These are phyloP conservation scores for Phycomyces blakesleeanus DNA, from an alignment of 192 early-diverging fungal species.

Conservation along the genomic window DNA sequence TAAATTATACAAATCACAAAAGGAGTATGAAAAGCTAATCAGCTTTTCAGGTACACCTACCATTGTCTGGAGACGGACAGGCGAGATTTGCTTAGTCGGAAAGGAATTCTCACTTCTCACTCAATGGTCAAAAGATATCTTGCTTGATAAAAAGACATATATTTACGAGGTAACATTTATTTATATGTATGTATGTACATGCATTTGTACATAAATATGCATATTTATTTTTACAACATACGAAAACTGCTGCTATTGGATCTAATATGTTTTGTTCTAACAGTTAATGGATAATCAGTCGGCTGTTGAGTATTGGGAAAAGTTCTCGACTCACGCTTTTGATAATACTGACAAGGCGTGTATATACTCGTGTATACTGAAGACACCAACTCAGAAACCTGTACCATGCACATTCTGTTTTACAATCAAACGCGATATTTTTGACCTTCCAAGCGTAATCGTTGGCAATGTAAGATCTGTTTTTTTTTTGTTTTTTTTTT, in stretches of 20 bases:
- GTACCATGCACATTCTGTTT: constrained; percentile 95
- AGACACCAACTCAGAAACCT: constrained; percentile 62
- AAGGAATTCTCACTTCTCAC: constrained; percentile 95
- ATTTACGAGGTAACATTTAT: constrained; percentile 64
- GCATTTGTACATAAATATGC: too few relatives aligned
- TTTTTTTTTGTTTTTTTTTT: neutral
- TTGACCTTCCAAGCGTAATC: constrained; percentile 88
- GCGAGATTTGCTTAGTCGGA: constrained; percentile 92
- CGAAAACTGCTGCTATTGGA: too few relatives aligned
- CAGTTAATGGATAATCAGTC: constrained; percentile 91
- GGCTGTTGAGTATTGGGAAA: constrained; percentile 94
- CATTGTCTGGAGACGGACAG: constrained; percentile 94
- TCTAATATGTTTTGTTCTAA: constrained; percentile 11
- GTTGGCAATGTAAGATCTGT: constrained; percentile 59
- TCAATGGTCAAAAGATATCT: constrained; percentile 81
- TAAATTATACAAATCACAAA: neutral
- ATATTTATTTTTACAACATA: too few relatives aligned
- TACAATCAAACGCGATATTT: constrained; percentile 94
- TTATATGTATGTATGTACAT: neutral
- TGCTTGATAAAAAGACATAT: constrained; percentile 74
- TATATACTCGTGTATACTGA: constrained; percentile 83
- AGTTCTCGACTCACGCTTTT: constrained; percentile 88
- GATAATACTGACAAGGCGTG: constrained; percentile 88
- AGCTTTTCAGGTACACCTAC: constrained; percentile 93
- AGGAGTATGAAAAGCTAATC: constrained; percentile 96